Evolutionary conservation across 2,329 filamentous ascomycete genomes (phyloP), one percentile per base, ranked within the genome.

Genomic region (Pseudogymnoascus sp.): DNA sequence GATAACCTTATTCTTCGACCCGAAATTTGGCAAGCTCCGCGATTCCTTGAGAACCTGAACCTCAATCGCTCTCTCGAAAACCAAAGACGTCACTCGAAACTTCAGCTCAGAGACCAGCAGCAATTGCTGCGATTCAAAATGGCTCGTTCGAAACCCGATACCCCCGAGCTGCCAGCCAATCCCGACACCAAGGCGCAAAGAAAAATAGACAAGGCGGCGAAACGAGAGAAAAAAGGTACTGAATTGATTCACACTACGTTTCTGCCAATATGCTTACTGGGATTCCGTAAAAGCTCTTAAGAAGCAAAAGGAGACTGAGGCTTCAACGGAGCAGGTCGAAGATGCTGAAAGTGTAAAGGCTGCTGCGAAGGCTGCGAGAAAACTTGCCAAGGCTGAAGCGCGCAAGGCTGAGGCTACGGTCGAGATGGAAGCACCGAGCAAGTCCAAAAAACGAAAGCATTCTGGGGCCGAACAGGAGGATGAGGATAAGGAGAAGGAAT

Each of bases 261-360:
- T 3, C 27, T 35, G 9, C 2, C 10, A 18, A 18, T 55, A 55
- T 55, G 8, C 27, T 55, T 5, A 55, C 48, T 35, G 10, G 4
- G 2, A 13, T 55, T 33, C 29, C 1, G 2, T 5, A 13, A 9
- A 10, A 55, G 48, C 48, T 35, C 48, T 55, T 13, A 55, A 55
- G 29, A 55, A 55, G 29, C 48, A 55, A 55, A 55, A 35, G 48
- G 48, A 55, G n/a, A 2, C 29, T 10, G 48, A 55, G 29, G 2
- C 48, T 12, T 21, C 87, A 75, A 87, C 84, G 74, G 87, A 84
- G 77, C 75, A 75, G 67, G 65, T 65, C 2, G 69, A 70, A 58
- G 36, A 64, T 58, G 60, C 48, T 37, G 65, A 77, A 66, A 74
- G 72, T 63, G 71, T 59, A 59, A 69, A 69, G 21, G 60, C 60